Percentiles rank a stretch among this genome's conserved stretches.
phyloP scores from a whole-genome alignment of 305 asterid genomes.

The Fraxinus floribunda region DNA sequence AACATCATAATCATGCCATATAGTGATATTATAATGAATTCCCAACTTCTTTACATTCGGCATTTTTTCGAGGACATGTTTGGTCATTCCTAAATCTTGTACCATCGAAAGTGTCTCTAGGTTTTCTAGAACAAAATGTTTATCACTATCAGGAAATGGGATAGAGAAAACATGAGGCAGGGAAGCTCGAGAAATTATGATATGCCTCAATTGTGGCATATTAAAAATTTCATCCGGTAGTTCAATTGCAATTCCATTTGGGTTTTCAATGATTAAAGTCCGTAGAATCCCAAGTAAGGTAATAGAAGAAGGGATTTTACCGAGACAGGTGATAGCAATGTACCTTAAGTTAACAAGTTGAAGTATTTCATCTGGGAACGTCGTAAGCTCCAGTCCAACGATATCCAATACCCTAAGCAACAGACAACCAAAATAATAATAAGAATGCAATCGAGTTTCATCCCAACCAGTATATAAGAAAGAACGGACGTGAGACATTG shows the following conservation, averaged over 20 bases:
- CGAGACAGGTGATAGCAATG: not conserved
- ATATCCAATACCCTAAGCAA: slow-evolving; percentile 14
- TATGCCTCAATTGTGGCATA: not conserved
- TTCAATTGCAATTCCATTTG: too few relatives aligned
- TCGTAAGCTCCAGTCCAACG: not conserved
- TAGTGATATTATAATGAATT: not conserved
- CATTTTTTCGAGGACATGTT: not conserved
- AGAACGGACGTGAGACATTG: not conserved
- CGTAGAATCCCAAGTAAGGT: not conserved
- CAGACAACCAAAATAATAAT: not conserved
- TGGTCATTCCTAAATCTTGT: not conserved
- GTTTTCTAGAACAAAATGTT: not conserved
- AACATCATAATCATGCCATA: too few relatives aligned
- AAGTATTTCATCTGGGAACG: not conserved
- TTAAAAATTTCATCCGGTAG: not conserved
- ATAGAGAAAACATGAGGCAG: not conserved
- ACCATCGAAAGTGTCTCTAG: not conserved
- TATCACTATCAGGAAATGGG: too few relatives aligned
- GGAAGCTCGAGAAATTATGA: not conserved
- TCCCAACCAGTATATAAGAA: too few relatives aligned
- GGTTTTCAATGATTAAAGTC: not conserved
- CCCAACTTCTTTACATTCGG: not conserved
- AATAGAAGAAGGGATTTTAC: not conserved
- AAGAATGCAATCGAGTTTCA: not conserved
- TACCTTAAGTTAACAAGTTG: slow-evolving; percentile 1